A percentile compares a stretch with the other conserved stretches of the same genome.
phyloP scores from a whole-genome alignment of 2,329 filamentous ascomycete species.

The Teratosphaeria epicoccoides region DNA sequence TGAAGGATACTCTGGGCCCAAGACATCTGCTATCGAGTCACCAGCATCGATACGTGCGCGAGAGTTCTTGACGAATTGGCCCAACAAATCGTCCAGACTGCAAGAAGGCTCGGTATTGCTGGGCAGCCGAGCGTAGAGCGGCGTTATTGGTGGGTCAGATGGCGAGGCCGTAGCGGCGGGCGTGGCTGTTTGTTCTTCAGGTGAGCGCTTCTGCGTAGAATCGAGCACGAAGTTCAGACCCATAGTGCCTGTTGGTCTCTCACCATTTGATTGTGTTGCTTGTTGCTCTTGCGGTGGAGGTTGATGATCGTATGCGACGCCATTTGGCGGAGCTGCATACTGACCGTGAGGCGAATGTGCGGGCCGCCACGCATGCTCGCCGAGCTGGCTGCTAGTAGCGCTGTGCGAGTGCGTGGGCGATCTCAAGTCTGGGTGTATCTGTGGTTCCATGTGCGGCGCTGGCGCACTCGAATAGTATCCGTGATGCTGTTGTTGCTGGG shows the following conservation, averaged over 20 bases:
- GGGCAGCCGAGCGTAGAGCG: conserved; percentile 28
- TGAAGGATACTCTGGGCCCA: conserved; percentile 69
- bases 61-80: conserved; percentile 65
- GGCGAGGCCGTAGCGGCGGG: neutral
- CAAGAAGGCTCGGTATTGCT: conserved; percentile 58
- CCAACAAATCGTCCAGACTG: conserved; percentile 65
- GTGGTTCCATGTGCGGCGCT: conserved; percentile 8
- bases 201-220: conserved; percentile 1
- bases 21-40: conserved; percentile 51
- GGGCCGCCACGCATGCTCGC: conserved; percentile 2
- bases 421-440: conserved; percentile 26
- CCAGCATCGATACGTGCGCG: conserved; percentile 57
- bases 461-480: neutral
- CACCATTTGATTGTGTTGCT: conserved; percentile 6
- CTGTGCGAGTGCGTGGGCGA: conserved; percentile 6
- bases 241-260: conserved; percentile 1
- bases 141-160: conserved; percentile 4
- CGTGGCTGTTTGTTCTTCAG: conserved; percentile 1
- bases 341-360: conserved; percentile 1
- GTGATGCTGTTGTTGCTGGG: conserved; percentile 5
- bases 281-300: conserved; percentile 5
- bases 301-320: conserved; percentile 8
- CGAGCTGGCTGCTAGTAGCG: conserved; percentile 1
- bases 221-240: conserved; percentile 8
- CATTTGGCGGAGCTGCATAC: conserved; percentile 3